Conservation (phyloP, 2,329 filamentous ascomycete genomes). For the Bipolaris gigantea region DNA sequence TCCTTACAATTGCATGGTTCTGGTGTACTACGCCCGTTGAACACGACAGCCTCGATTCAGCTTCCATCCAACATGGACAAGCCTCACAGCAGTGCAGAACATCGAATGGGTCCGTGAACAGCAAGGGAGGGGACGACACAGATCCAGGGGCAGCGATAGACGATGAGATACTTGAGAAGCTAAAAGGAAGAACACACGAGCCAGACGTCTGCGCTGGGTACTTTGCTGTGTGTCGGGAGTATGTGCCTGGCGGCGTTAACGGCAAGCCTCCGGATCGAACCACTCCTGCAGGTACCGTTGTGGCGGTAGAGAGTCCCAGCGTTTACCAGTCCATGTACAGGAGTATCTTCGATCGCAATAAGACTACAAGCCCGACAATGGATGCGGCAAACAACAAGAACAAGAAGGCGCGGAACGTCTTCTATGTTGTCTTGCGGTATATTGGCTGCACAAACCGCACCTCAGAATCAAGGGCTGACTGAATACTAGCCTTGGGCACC, state of each 20-base stretch:
- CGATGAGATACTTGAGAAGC: conserved; percentile 27
- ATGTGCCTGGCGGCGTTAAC: conserved; percentile 87
- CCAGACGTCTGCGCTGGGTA: conserved; percentile 85
- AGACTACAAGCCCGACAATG: conserved; percentile 60
- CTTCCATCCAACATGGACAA: not conserved
- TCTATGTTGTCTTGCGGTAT: conserved; percentile 87
- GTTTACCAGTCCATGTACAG: conserved; percentile 99
- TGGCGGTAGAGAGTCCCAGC: conserved; percentile 81
- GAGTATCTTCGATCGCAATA: conserved; percentile 81
- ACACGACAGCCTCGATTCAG: conserved; percentile 7
- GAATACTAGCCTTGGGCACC: conserved; percentile 65
- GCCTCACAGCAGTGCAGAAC: conserved; percentile 7
- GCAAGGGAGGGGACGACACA: conserved; percentile 14
- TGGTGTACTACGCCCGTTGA: conserved; percentile 22
- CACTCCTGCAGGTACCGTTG: conserved; percentile 76
- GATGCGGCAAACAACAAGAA: conserved; percentile 56
- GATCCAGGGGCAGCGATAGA: conserved; percentile 26
- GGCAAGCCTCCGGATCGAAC: conserved; percentile 87
- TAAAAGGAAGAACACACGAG: conserved; percentile 54
- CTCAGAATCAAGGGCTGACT: conserved; percentile 10
- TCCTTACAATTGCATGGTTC: conserved; percentile 24
- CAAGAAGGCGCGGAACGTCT: conserved; percentile 78
- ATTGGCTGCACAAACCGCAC: conserved; percentile 20
- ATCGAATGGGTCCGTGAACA: conserved; percentile 17
- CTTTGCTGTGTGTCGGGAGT: conserved; percentile 93